Percentiles rank a stretch among this genome's conserved stretches.
Evolutionary conservation across 805 yeast genomes (phyloP).

Genomic region (Yamadazyma kitorensis): DNA sequence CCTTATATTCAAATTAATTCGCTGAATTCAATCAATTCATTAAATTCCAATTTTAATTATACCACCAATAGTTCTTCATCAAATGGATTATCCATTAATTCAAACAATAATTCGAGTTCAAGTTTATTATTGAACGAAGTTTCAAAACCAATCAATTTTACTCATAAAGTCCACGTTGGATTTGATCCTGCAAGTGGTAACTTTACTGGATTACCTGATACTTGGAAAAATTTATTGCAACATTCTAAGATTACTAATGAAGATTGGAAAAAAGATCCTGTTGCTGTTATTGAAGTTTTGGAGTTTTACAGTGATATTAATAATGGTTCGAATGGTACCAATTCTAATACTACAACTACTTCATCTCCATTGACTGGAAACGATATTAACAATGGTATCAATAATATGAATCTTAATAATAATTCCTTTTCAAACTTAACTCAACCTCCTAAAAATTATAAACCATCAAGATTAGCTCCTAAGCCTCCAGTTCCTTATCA

Average conservation of each 20-base stretch:
- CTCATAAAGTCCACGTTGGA: constrained; percentile 89
- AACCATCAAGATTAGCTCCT: constrained; percentile 41
- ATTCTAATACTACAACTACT: not conserved
- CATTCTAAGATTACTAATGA: constrained; percentile 60
- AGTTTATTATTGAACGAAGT: constrained; percentile 42
- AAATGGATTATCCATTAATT: too few relatives aligned
- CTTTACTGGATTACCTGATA: constrained; percentile 55
- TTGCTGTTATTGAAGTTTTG: constrained; percentile 60
- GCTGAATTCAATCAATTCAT: too few relatives aligned
- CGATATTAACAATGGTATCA: too few relatives aligned
- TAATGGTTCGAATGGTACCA: constrained; percentile 9
- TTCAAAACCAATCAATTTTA: constrained; percentile 90
- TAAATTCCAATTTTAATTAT: too few relatives aligned
- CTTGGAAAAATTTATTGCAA: constrained; percentile 54
- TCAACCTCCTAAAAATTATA: constrained; percentile 20
- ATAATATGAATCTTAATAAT: constrained; percentile 5
- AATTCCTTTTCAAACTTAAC: constrained; percentile 10
- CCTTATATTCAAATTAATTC: constrained; percentile 46
- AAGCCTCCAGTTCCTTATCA: constrained; percentile 45
- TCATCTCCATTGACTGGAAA: too few relatives aligned
- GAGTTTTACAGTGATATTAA: constrained; percentile 47
- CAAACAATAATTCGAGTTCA: constrained; percentile 1
- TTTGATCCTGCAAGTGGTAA: constrained; percentile 74
- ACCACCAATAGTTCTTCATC: constrained; percentile 1
- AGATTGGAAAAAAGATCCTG: constrained; percentile 62